A percentile compares a stretch with the other conserved stretches of the same genome.
Conservation (phyloP, 75 land plant genomes). For the Cunninghamia lanceolata region DNA sequence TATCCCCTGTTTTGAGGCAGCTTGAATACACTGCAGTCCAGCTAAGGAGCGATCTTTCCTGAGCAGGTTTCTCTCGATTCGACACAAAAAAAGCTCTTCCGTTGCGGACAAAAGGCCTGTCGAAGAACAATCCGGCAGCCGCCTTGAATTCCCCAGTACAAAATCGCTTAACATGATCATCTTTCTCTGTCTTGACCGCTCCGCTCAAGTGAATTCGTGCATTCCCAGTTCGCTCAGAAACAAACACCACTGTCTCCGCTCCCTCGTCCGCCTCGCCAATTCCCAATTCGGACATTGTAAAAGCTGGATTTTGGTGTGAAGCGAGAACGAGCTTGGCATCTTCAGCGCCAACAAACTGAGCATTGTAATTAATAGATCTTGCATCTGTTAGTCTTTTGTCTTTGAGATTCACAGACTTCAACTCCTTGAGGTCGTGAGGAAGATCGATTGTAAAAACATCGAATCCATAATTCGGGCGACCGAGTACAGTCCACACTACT, state of each 20-base stretch:
- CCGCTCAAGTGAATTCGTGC: slow-evolving; percentile 36
- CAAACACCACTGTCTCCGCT: slow-evolving; percentile 30
- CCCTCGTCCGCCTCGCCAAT: no score
- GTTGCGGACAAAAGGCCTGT: slow-evolving; percentile 48
- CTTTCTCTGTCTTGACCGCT: background rate
- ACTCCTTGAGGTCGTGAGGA: background rate
- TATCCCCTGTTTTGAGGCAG: slow-evolving; percentile 18
- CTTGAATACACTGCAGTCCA: slow-evolving; percentile 63
- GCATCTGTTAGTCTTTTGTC: slow-evolving; percentile 16
- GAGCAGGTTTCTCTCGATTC: slow-evolving; percentile 45
- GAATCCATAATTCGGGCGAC: slow-evolving; percentile 57
- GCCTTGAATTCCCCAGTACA: background rate
- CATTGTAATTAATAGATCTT: slow-evolving; percentile 53
- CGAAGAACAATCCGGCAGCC: slow-evolving; percentile 52
- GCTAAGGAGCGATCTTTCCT: slow-evolving; percentile 42
- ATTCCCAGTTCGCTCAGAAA: slow-evolving; percentile 71
- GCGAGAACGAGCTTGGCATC: slow-evolving; percentile 9
- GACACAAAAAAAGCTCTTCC: slow-evolving; percentile 50
- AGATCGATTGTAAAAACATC: slow-evolving; percentile 49
- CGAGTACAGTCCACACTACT: slow-evolving; percentile 54
- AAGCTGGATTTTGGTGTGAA: background rate
- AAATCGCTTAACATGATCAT: no score
- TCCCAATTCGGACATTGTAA: no score
- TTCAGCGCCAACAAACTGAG: slow-evolving; percentile 26
- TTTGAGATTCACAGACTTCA: background rate